Evolutionary conservation across 805 yeast species (phyloP).

Genomic region (Brettanomyces nanus): DNA sequence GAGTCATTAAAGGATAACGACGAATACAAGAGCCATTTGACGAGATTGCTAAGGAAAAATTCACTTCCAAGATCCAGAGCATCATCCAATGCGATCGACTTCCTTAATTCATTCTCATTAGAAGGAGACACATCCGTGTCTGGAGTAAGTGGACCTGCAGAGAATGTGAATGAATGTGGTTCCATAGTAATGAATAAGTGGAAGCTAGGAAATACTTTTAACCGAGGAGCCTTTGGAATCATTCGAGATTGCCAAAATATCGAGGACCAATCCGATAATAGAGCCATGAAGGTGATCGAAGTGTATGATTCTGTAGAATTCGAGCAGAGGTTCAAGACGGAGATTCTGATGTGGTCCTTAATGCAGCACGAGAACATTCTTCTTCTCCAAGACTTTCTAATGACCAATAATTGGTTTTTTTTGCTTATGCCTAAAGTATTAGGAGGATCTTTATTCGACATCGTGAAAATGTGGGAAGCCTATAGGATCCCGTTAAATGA

Average conservation of each 20-base stretch:
- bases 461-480: slow-evolving; percentile 59
- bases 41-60: slow-evolving; percentile 22
- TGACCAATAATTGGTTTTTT: slow-evolving; percentile 52
- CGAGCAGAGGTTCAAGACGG: slow-evolving; percentile 55
- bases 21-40: slow-evolving; percentile 24
- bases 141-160: slow-evolving; percentile 5
- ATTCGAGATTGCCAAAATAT: slow-evolving; percentile 36
- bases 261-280: slow-evolving; percentile 10
- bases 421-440: slow-evolving; percentile 60
- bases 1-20: slow-evolving; percentile 17
- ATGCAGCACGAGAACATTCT: slow-evolving; percentile 59
- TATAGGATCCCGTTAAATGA: slow-evolving; percentile 8
- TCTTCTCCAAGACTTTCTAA: slow-evolving; percentile 51
- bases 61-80: slow-evolving; percentile 9
- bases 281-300: slow-evolving; percentile 25
- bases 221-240: slow-evolving; percentile 87
- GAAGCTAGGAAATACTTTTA: slow-evolving; percentile 64
- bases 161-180: slow-evolving; percentile 53
- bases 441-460: slow-evolving; percentile 78
- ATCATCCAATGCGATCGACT: slow-evolving; percentile 18
- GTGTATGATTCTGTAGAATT: slow-evolving; percentile 34
- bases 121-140: slow-evolving; percentile 7
- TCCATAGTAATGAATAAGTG: slow-evolving; percentile 48
- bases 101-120: slow-evolving; percentile 15
- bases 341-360: slow-evolving; percentile 67